Conservation (phyloP, 371 early-diverging fungal genomes). For the Rhizopus delemar region DNA sequence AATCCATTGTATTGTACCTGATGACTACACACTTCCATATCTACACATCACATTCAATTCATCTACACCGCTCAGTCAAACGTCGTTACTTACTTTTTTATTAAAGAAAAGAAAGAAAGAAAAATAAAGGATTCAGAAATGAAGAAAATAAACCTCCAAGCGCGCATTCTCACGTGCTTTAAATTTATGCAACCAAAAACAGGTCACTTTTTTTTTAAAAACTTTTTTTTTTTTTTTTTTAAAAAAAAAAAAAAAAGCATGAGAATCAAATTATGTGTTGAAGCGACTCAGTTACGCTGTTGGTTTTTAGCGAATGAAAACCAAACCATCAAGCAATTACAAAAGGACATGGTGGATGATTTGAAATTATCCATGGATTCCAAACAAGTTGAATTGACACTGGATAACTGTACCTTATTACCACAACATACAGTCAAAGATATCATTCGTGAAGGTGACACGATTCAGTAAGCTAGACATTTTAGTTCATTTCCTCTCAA, state of each 20-base stretch:
- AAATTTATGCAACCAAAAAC: conserved; percentile 1
- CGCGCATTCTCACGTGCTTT: neutral
- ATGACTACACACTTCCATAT: conserved; percentile 67
- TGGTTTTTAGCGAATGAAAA: conserved; percentile 17
- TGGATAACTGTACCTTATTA: conserved; percentile 18
- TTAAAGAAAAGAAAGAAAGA: neutral
- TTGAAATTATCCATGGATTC: conserved; percentile 6
- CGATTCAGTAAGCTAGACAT: neutral
- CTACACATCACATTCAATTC: neutral
- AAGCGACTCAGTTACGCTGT: neutral
- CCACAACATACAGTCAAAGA: conserved; percentile 12
- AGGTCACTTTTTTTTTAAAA: neutral
- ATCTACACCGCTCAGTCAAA: neutral
- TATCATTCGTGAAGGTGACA: conserved; percentile 20
- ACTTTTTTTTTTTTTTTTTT: neutral
- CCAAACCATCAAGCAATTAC: conserved; percentile 9
- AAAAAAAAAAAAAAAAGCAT: neutral
- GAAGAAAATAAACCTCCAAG: neutral
- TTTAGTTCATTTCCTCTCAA: too few relatives aligned
- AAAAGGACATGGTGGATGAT: conserved; percentile 8
- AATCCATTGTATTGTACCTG: conserved; percentile 79
- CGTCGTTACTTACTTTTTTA: neutral
- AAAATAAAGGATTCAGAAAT: neutral
- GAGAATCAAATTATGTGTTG: neutral
- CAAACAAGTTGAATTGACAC: neutral